Evolutionary conservation across 768 basidiomycete species (phyloP).

Genomic region (Termitomyces sp.): DNA sequence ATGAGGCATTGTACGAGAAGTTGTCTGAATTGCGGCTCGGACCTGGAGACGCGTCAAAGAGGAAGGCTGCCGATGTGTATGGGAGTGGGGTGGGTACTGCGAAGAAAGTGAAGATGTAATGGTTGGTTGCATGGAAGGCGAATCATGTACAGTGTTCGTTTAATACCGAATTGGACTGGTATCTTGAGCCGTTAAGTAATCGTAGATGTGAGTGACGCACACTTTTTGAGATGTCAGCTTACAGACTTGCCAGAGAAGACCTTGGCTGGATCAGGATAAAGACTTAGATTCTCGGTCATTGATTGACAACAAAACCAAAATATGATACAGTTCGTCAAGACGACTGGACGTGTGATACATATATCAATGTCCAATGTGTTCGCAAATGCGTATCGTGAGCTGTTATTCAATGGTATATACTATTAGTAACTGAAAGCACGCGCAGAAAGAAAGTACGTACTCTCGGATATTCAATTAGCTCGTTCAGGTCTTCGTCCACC

Average conservation of each 20-base stretch:
- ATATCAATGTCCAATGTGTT: neutral
- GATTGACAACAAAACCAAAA: neutral
- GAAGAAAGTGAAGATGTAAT: neutral
- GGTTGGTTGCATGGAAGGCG: neutral
- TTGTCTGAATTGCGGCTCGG: neutral
- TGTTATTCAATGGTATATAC: no score
- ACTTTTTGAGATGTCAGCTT: no score
- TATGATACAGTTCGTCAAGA: neutral
- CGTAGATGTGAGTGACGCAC: no score
- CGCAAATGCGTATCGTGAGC: neutral
- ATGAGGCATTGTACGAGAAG: conserved; percentile 7
- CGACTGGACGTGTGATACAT: neutral
- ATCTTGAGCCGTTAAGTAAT: no score
- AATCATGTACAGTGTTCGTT: neutral
- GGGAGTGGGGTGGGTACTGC: neutral
- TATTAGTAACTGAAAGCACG: no score
- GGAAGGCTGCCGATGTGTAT: neutral
- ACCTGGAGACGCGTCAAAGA: neutral
- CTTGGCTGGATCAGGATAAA: neutral
- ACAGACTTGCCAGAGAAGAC: neutral
- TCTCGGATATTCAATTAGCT: conserved; percentile 3
- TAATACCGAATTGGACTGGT: neutral
- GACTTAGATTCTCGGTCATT: neutral
- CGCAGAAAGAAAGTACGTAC: no score
- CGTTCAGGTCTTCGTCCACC: conserved; percentile 31